Evolutionary conservation across 768 basidiomycete genomes (phyloP).

Genomic region (Trametes cingulata): DNA sequence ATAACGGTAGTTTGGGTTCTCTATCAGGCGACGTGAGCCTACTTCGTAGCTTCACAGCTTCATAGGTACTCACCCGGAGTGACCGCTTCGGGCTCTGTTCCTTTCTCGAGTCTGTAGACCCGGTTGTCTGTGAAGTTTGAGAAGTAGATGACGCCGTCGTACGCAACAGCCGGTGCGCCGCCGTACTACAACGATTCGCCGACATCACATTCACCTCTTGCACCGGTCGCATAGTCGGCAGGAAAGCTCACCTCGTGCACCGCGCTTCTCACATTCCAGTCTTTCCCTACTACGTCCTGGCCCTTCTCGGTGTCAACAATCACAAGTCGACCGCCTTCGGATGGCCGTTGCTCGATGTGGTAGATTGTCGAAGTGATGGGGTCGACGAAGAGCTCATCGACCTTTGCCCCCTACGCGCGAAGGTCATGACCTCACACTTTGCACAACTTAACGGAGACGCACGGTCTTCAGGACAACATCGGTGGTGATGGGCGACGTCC

Average conservation of each 20-base stretch:
- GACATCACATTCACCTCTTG: background rate
- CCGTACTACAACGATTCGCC: conserved; percentile 45
- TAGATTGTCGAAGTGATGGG: conserved; percentile 46
- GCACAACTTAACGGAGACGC: background rate
- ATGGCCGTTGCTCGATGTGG: conserved; percentile 61
- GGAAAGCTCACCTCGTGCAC: conserved; percentile 52
- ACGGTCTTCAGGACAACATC: conserved; percentile 52
- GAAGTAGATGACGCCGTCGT: conserved; percentile 55
- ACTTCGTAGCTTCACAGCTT: background rate
- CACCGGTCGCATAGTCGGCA: background rate
- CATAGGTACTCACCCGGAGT: conserved; percentile 53
- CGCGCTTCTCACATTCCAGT: conserved; percentile 55
- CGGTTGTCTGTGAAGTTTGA: conserved; percentile 55
- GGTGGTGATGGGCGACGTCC: conserved; percentile 58
- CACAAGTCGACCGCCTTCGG: conserved; percentile 54
- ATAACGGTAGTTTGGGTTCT: conserved; percentile 55
- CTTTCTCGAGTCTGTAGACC: conserved; percentile 47
- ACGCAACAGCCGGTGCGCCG: conserved; percentile 58
- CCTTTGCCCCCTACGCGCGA: conserved; percentile 3
- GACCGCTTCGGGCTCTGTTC: conserved; percentile 44
- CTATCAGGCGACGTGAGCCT: conserved; percentile 30
- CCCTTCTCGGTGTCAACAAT: conserved; percentile 52
- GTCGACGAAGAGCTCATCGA: conserved; percentile 36
- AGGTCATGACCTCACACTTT: background rate
- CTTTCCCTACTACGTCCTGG: conserved; percentile 53